Conservation (phyloP, 495 filamentous ascomycete species). For the Penicillium robsamsonii region DNA sequence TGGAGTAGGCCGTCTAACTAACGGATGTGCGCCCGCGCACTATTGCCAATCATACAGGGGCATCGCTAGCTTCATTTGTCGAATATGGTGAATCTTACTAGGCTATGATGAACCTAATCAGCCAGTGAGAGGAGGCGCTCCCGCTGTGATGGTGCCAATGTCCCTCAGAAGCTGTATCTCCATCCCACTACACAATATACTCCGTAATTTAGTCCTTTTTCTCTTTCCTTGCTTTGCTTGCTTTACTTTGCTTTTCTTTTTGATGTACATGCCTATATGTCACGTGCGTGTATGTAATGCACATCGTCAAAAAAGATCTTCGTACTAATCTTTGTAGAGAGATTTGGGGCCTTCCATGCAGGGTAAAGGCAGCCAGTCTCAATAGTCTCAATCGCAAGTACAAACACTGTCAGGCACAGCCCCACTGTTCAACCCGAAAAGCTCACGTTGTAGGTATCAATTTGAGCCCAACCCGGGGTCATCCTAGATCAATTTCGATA, state of each 20-base stretch:
- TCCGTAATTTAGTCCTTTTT: neutral
- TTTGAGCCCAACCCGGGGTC: neutral
- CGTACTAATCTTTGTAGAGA: neutral
- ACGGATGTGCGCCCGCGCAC: neutral
- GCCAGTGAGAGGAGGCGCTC: neutral
- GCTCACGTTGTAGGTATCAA: slow-evolving; percentile 2
- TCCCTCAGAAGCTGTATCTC: neutral
- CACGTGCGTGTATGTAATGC: neutral
- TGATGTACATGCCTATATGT: neutral
- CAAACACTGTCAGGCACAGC: slow-evolving; percentile 4
- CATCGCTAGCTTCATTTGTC: neutral
- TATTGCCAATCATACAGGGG: neutral
- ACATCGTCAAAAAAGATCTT: neutral
- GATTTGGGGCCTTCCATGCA: slow-evolving; percentile 4
- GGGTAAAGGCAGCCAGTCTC: slow-evolving; percentile 8
- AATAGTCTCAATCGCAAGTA: slow-evolving; percentile 2
- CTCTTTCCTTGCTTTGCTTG: neutral
- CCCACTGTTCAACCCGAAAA: neutral
- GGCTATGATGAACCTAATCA: neutral
- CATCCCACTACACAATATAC: neutral
- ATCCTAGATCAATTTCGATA: slow-evolving; percentile 9
- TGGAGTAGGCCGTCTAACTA: neutral
- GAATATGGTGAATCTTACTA: neutral
- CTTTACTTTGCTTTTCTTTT: neutral
- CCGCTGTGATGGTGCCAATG: neutral